Evolutionary conservation across 1,284 basidiomycete genomes (phyloP).

Genomic region (Apiotrichum sp.): DNA sequence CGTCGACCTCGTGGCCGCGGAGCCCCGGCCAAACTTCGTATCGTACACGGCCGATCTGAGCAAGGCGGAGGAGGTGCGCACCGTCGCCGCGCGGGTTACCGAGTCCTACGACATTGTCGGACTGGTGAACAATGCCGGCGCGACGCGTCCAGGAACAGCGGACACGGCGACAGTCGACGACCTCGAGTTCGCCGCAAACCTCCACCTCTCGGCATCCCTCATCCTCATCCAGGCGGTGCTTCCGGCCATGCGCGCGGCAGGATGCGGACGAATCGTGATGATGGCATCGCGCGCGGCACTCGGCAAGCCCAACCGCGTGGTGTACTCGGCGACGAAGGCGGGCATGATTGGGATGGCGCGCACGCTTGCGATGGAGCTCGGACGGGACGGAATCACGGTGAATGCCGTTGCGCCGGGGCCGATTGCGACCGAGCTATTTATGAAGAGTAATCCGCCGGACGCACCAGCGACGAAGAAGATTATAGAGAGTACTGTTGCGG

Average conservation of each 20-base stretch:
- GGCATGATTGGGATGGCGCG: slow-evolving; percentile 70
- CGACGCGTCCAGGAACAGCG: slow-evolving; percentile 17
- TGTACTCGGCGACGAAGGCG: slow-evolving; percentile 81
- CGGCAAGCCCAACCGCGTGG: slow-evolving; percentile 60
- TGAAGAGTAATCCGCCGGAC: slow-evolving; percentile 44
- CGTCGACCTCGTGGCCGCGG: slow-evolving; percentile 54
- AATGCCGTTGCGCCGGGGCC: slow-evolving; percentile 85
- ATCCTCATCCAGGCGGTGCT: slow-evolving; percentile 4
- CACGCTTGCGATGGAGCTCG: slow-evolving; percentile 59
- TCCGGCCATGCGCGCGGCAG: slow-evolving; percentile 6
- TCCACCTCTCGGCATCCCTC: slow-evolving; percentile 53
- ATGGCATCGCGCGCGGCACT: slow-evolving; percentile 12
- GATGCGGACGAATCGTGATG: slow-evolving; percentile 15
- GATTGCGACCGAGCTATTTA: slow-evolving; percentile 67
- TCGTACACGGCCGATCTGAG: slow-evolving; percentile 7
- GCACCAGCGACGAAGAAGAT: slow-evolving; percentile 63
- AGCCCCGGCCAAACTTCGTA: slow-evolving; percentile 55
- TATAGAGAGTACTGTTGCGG: slow-evolving; percentile 80
- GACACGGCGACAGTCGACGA: slow-evolving; percentile 16
- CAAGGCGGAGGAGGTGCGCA: not conserved
- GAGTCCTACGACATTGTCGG: slow-evolving; percentile 5
- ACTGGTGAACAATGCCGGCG: slow-evolving; percentile 19
- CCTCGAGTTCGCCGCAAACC: slow-evolving; percentile 64
- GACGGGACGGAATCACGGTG: slow-evolving; percentile 75
- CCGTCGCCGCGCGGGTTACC: not conserved